Percentiles rank a stretch among this genome's conserved stretches.
Evolutionary conservation across 1,284 basidiomycete genomes (phyloP).

Genomic region (Athelia psychrophila): DNA sequence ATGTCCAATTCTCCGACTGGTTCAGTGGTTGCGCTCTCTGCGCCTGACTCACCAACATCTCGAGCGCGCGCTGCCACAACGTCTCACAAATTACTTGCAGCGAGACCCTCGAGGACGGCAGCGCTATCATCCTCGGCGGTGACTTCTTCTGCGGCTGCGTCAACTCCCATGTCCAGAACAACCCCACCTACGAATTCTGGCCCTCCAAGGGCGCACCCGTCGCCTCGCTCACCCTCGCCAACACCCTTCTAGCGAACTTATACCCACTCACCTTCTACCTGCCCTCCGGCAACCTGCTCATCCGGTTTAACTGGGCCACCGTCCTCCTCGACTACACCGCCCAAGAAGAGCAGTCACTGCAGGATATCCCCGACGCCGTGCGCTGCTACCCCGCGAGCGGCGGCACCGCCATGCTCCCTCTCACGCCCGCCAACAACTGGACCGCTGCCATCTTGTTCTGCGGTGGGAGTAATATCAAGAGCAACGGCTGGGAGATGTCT

Average conservation of each 20-base stretch:
- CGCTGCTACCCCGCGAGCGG: slow-evolving; percentile 72
- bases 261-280: slow-evolving; percentile 59
- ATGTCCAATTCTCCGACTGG: neutral
- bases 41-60: too few species aligned
- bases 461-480: slow-evolving; percentile 73
- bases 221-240: slow-evolving; percentile 45
- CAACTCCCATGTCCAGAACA: slow-evolving; percentile 50
- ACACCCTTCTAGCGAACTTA: slow-evolving; percentile 59
- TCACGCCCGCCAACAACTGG: slow-evolving; percentile 87
- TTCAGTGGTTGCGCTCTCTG: neutral
- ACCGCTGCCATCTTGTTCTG: slow-evolving; percentile 87
- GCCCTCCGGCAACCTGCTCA: slow-evolving; percentile 51
- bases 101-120: slow-evolving; percentile 43
- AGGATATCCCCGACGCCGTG: slow-evolving; percentile 64
- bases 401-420: slow-evolving; percentile 82
- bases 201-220: slow-evolving; percentile 53
- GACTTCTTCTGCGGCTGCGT: slow-evolving; percentile 74
- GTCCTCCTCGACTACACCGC: slow-evolving; percentile 69
- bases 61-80: too few species aligned
- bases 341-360: slow-evolving; percentile 56
- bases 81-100: too few species aligned
- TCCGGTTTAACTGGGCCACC: slow-evolving; percentile 63
- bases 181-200: slow-evolving; percentile 81
- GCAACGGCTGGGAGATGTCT: slow-evolving; percentile 55
- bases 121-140: slow-evolving; percentile 49